A percentile compares a stretch with the other conserved stretches of the same genome.
These are phyloP conservation scores for Microsporum canis DNA, from an alignment of 2,329 filamentous ascomycete genomes.

Conservation along the genomic window DNA sequence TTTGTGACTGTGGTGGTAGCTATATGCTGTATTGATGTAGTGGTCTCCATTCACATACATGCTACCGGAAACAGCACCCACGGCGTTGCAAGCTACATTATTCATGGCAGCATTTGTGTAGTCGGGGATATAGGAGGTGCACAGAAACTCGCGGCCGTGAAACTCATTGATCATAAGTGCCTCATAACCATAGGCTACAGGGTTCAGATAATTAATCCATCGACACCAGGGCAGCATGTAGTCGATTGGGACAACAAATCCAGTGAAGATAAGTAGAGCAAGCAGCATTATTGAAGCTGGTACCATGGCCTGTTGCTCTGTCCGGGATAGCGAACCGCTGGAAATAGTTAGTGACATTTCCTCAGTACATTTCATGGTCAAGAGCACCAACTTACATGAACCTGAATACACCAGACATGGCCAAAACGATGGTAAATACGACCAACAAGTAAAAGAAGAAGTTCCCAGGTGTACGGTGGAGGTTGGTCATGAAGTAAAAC, in stretches of 20 bases:
- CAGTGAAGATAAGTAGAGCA: slow-evolving; percentile 38
- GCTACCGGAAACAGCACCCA: slow-evolving; percentile 44
- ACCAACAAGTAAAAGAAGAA: slow-evolving; percentile 63
- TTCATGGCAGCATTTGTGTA: slow-evolving; percentile 23
- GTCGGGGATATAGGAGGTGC: slow-evolving; percentile 32
- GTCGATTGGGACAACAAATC: slow-evolving; percentile 31
- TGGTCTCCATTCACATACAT: slow-evolving; percentile 42
- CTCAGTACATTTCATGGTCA: neutral
- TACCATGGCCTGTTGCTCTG: slow-evolving; percentile 58
- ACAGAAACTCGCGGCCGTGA: slow-evolving; percentile 47
- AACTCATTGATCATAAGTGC: slow-evolving; percentile 77
- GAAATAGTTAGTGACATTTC: slow-evolving; percentile 26
- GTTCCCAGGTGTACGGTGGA: slow-evolving; percentile 58
- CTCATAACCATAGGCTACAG: slow-evolving; percentile 70
- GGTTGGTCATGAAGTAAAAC: slow-evolving; percentile 77
- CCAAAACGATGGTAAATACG: slow-evolving; percentile 54
- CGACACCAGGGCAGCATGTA: slow-evolving; percentile 73
- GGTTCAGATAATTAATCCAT: slow-evolving; percentile 73
- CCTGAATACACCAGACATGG: slow-evolving; percentile 71
- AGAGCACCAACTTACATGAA: slow-evolving; percentile 41
- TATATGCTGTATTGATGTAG: slow-evolving; percentile 28
- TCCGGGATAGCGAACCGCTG: slow-evolving; percentile 61
- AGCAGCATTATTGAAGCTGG: slow-evolving; percentile 41
- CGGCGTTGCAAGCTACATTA: slow-evolving; percentile 51
- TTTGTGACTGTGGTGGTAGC: slow-evolving; percentile 47